These are phyloP conservation scores for Eremothecium gossypii DNA, from an alignment of 1,139 yeast species.

Conservation along the genomic window DNA sequence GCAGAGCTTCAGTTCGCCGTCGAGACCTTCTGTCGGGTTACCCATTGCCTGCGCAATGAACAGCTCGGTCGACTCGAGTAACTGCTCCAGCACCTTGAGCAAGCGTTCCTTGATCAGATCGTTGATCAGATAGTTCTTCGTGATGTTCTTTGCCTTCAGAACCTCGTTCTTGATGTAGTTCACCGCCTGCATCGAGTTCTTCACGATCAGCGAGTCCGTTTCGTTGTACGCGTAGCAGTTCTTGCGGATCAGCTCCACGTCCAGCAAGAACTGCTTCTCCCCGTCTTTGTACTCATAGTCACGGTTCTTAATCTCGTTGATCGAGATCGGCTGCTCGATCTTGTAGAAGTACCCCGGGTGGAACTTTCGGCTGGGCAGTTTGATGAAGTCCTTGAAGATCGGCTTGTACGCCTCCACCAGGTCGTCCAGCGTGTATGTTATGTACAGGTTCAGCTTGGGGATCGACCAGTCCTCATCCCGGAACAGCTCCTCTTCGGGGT, in stretches of 20 bases:
- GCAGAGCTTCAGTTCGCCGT: constrained; percentile 33
- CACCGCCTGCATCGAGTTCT: constrained; percentile 38
- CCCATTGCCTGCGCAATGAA: constrained; percentile 23
- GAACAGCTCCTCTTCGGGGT: constrained; percentile 26
- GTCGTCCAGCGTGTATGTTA: constrained; percentile 28
- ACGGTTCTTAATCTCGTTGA: constrained; percentile 48
- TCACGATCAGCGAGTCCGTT: constrained; percentile 51
- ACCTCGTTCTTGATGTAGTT: constrained; percentile 27
- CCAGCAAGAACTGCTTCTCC: constrained; percentile 35
- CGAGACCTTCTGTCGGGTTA: constrained; percentile 15
- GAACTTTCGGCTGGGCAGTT: constrained; percentile 61
- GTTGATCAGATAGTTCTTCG: constrained; percentile 25
- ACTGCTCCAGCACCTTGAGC: constrained; percentile 30
- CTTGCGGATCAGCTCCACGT: constrained; percentile 46
- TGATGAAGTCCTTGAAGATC: constrained; percentile 48
- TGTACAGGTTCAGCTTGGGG: constrained; percentile 26
- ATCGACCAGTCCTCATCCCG: constrained; percentile 26
- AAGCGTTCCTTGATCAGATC: constrained; percentile 23
- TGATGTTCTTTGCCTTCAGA: constrained; percentile 27
- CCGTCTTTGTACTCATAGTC: constrained; percentile 35
- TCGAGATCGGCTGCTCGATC: constrained; percentile 55
- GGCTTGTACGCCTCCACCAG: constrained; percentile 27
- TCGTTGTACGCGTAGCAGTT: constrained; percentile 59
- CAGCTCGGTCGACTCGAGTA: constrained; percentile 35
- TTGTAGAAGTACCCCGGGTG: constrained; percentile 78